phyloP scores from a whole-genome alignment of 1,139 yeast genomes.

The Taiozyma sp. region DNA sequence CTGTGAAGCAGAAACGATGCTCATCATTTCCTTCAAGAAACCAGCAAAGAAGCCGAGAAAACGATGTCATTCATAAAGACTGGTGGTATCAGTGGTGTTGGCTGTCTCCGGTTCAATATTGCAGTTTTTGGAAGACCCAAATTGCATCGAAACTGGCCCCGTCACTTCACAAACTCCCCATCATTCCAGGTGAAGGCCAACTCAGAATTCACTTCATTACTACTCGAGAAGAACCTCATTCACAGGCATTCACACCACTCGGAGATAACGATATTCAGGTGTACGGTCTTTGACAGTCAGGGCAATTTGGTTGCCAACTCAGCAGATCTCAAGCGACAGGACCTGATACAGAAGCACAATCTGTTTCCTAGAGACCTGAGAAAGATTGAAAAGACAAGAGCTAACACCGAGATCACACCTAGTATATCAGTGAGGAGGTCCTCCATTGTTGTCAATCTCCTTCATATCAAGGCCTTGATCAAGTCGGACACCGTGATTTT shows the following conservation, averaged over 20 bases:
- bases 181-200: not conserved
- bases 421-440: conserved; percentile 58
- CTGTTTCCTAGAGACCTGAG: conserved; percentile 72
- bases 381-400: conserved; percentile 58
- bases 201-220: conserved; percentile 23
- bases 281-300: conserved; percentile 55
- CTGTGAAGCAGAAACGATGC: not conserved
- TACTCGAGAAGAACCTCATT: conserved; percentile 33
- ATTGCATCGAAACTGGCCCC: not conserved
- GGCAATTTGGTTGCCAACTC: conserved; percentile 60
- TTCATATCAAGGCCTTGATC: conserved; percentile 68
- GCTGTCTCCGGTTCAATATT: not conserved
- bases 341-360: conserved; percentile 42
- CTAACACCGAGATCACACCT: conserved; percentile 62
- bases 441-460: conserved; percentile 58
- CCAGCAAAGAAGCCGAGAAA: too few relatives aligned
- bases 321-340: conserved; percentile 51
- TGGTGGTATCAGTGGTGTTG: not conserved
- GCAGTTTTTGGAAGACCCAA: not conserved
- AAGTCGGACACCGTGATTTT: conserved; percentile 61
- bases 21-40: too few relatives aligned
- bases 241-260: conserved; percentile 29
- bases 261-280: conserved; percentile 32
- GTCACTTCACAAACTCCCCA: not conserved
- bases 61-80: not conserved